These are phyloP conservation scores for Stagonosporopsis rhizophila DNA, from an alignment of 2,329 filamentous ascomycete genomes.

Conservation along the genomic window DNA sequence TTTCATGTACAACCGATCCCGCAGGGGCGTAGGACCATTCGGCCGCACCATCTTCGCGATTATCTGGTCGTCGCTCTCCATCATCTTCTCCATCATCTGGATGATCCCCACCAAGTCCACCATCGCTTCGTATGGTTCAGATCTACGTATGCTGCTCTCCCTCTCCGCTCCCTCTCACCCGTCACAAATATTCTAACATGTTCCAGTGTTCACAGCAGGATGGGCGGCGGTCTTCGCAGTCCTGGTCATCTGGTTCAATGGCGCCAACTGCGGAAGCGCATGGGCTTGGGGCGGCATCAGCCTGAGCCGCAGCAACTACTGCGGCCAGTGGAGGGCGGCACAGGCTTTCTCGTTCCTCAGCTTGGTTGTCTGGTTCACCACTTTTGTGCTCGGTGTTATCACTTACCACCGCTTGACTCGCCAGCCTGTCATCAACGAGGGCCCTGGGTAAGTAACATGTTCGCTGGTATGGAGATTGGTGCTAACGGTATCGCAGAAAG, in stretches of 20 bases:
- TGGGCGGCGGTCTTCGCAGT: constrained; percentile 66
- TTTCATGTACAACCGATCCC: constrained; percentile 31
- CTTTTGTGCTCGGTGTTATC: constrained; percentile 43
- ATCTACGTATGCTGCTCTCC: constrained; percentile 54
- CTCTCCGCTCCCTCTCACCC: background rate
- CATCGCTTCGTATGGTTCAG: constrained; percentile 75
- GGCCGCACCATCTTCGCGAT: constrained; percentile 78
- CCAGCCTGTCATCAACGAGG: constrained; percentile 15
- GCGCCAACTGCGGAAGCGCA: constrained; percentile 34
- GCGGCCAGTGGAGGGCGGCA: constrained; percentile 73
- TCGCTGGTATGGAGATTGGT: too few relatives aligned
- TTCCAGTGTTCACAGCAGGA: constrained; percentile 64
- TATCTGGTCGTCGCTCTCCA: constrained; percentile 71
- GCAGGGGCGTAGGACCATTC: constrained; percentile 60
- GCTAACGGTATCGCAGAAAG: constrained; percentile 4
- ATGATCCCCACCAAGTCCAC: constrained; percentile 72
- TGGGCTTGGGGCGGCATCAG: constrained; percentile 64
- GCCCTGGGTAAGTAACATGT: constrained; percentile 15
- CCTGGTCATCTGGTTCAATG: constrained; percentile 42
- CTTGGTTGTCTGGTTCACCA: constrained; percentile 73
- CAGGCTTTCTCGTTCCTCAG: constrained; percentile 76
- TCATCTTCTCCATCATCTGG: constrained; percentile 74
- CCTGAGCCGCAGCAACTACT: constrained; percentile 53
- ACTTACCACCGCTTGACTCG: constrained; percentile 28
- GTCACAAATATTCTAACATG: background rate